Conservation (phyloP, 441 rosid genomes). For the Monsonia emarginata region DNA sequence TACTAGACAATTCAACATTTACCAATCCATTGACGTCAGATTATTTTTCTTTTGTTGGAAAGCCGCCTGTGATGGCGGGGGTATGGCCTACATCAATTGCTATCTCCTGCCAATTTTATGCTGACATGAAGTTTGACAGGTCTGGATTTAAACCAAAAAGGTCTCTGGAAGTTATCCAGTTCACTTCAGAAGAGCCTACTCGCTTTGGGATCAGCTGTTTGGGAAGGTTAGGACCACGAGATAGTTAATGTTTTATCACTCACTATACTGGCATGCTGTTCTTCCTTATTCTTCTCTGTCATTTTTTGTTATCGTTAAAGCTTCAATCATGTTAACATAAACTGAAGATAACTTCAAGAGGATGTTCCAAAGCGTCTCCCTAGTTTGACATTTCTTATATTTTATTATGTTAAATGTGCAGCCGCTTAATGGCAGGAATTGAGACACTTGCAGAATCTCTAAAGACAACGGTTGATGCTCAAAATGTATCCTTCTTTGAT, state of each 20-base stretch:
- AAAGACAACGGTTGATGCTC: conserved; percentile 53
- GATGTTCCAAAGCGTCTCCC: neutral
- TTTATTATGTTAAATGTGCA: conserved; percentile 27
- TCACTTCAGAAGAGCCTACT: conserved; percentile 93
- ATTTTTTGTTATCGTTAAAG: conserved; percentile 4
- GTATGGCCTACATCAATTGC: too few relatives aligned
- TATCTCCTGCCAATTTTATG: neutral
- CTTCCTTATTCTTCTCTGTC: neutral
- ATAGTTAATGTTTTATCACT: neutral
- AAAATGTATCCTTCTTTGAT: conserved; percentile 59
- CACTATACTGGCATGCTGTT: neutral
- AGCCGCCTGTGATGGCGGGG: too few relatives aligned
- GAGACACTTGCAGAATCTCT: conserved; percentile 47
- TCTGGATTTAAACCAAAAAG: conserved; percentile 74
- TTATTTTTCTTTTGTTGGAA: too few relatives aligned
- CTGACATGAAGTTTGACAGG: conserved; percentile 30
- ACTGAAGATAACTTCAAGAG: neutral
- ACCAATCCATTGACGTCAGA: too few relatives aligned
- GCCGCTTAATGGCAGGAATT: conserved; percentile 74
- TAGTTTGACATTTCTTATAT: conserved; percentile 10
- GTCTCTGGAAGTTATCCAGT: conserved; percentile 67
- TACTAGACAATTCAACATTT: too few relatives aligned
- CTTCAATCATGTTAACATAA: neutral
- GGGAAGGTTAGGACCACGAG: conserved; percentile 53
- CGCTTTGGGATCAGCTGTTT: conserved; percentile 85